These are phyloP conservation scores for Fusarium oligoseptatum DNA, from an alignment of 2,329 filamentous ascomycete genomes.

Conservation along the genomic window DNA sequence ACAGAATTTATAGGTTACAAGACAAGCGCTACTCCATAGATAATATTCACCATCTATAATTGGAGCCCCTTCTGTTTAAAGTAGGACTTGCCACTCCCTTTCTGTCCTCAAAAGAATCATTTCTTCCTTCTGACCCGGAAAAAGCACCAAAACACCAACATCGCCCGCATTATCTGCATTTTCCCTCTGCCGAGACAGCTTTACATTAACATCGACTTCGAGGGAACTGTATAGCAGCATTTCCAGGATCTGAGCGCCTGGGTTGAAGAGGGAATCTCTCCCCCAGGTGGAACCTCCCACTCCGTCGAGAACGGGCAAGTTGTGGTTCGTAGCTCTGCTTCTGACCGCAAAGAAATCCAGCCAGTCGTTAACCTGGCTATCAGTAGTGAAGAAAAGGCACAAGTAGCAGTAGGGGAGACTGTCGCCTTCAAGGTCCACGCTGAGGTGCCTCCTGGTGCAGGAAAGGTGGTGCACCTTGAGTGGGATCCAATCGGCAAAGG, in stretches of 20 bases:
- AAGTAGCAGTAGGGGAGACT: background rate
- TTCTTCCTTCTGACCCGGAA: background rate
- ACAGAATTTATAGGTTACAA: too few relatives aligned
- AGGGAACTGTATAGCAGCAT: conserved; percentile 31
- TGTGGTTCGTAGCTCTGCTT: conserved; percentile 7
- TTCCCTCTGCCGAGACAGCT: background rate
- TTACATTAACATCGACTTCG: conserved; percentile 20
- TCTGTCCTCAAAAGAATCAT: background rate
- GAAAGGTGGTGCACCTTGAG: conserved; percentile 29
- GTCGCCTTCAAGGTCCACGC: background rate
- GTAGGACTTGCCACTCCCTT: background rate
- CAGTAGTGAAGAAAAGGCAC: background rate
- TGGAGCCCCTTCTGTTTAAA: background rate
- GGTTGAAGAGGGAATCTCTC: conserved; percentile 28
- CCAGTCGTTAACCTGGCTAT: conserved; percentile 8
- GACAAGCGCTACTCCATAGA: background rate
- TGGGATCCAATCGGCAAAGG: conserved; percentile 30
- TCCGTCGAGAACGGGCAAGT: conserved; percentile 27
- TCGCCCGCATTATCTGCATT: background rate
- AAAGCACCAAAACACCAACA: background rate
- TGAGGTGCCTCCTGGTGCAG: background rate
- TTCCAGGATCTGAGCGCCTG: conserved; percentile 34
- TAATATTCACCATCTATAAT: background rate
- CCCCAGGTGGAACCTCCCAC: conserved; percentile 23
- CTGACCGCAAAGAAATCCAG: conserved; percentile 35